Evolutionary conservation across 352 stramenopile genomes (phyloP), one percentile per base, ranked within the genome.

Genomic region (Globisporangium recalcitrans): DNA sequence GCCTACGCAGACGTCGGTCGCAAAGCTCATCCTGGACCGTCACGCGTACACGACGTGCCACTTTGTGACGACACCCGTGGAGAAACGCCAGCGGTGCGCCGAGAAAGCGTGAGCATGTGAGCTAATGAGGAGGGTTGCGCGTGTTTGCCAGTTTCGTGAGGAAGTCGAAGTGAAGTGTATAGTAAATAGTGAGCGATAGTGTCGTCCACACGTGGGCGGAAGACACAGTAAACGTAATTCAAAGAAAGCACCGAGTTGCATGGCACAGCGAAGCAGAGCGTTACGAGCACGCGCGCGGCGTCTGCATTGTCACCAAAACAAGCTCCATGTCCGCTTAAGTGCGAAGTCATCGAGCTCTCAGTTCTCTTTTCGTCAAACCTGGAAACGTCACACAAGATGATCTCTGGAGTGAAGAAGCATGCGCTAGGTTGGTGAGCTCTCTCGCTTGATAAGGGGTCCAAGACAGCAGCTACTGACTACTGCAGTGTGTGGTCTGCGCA

Each of bases 11-110:
- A 4, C 49, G 59, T 21, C 62, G 10, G 68, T 88, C 24, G 82
- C 79, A 7, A 81, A 88, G 57, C 63, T 82, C 52, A 59, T 88
- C 19, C 68, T 91, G 38, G 79, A 89, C 44, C 72, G 82, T 55
- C 79, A 91, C 58, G 64, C 77, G 19, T 78, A 77, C 61, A 74
- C 75, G 48, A 78, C 71, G 24, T 88, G 74, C 46, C 73, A 69
- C 14, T 75, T 81, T 29, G 69, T 87, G 29, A 70, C 48, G 4
- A 69, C 69, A 29, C 60, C 62, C 3, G 65, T 82, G 19, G 71
- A 75, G 36, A 67, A 27, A 24, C 55, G 31, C 36, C 58, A 60
- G 26, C 44, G 62, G 19, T 69, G 34, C 61, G 47, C 59, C 9
- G 60, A 74, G 34, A 69, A 69, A 44, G 60, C 64, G 29, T 71